Conservation (phyloP, 306 rosid genomes). For the Cucumis melo region DNA sequence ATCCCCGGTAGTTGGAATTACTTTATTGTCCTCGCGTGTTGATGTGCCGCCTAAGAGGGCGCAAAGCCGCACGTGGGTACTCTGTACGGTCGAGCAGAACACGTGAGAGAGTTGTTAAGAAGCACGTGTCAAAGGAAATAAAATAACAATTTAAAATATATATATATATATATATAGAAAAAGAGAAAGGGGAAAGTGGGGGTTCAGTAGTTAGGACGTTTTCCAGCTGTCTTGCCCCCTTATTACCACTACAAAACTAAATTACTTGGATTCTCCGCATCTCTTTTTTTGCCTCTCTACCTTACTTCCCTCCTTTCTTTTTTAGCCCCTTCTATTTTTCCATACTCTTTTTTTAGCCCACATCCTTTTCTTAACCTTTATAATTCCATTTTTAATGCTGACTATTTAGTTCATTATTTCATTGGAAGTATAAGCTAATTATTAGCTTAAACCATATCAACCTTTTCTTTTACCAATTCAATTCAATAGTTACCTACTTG, state of each 20-base stretch:
- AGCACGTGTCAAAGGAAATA: conserved; percentile 22
- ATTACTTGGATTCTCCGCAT: not conserved
- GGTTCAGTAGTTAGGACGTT: not conserved
- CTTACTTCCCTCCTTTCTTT: not conserved
- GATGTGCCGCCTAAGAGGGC: conserved; percentile 32
- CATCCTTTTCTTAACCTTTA: not conserved
- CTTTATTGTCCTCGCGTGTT: not conserved
- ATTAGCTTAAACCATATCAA: not conserved
- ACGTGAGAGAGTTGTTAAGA: conserved; percentile 26
- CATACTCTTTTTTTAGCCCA: not conserved
- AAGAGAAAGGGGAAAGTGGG: not conserved
- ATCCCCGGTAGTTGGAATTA: too few relatives aligned
- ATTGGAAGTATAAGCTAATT: too few relatives aligned
- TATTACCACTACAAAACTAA: not conserved
- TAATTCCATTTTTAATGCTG: too few relatives aligned
- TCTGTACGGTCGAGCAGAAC: conserved; percentile 8
- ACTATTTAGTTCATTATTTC: too few relatives aligned
- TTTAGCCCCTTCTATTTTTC: not conserved
- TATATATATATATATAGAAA: not conserved
- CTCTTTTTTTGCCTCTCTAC: not conserved
- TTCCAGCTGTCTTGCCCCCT: conserved; percentile 3
- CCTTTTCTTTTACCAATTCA: not conserved
- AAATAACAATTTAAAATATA: not conserved
- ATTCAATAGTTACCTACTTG: not conserved
- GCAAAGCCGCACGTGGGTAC: conserved; percentile 53